Percentiles rank a stretch among this genome's conserved stretches.
phyloP scores from a whole-genome alignment of 257 asterid genomes.

The Forsythia suspensa region DNA sequence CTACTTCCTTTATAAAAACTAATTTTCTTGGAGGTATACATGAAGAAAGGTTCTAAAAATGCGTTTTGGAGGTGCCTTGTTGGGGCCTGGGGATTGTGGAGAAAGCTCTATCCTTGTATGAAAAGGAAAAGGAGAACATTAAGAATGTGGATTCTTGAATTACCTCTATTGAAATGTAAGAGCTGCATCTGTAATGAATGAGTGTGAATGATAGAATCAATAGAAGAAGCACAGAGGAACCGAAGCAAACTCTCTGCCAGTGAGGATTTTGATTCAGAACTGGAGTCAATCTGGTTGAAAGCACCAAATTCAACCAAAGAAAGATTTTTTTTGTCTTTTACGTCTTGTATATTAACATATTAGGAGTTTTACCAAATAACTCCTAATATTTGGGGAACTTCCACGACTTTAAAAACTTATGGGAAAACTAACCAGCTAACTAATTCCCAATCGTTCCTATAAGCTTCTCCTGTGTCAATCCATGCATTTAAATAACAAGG shows the following conservation, averaged over 20 bases:
- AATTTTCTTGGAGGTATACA: not conserved
- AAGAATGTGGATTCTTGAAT: not conserved
- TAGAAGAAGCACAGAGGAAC: not conserved
- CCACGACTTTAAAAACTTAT: not conserved
- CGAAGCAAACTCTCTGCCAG: too few species aligned
- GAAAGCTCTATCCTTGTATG: not conserved
- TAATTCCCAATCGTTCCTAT: not conserved
- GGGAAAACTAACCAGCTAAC: not conserved
- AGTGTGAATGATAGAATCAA: not conserved
- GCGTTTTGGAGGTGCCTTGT: not conserved
- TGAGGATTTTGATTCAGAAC: not conserved
- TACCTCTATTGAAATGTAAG: not conserved
- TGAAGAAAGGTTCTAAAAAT: not conserved
- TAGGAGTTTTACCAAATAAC: not conserved
- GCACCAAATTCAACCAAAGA: not conserved
- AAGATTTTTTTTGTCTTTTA: not conserved
- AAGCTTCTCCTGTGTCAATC: not conserved
- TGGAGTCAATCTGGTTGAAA: not conserved
- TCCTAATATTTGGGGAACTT: not conserved
- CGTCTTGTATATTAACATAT: not conserved
- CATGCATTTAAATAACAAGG: not conserved
- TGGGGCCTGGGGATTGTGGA: not conserved
- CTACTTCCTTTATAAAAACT: not conserved
- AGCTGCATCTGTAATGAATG: not conserved
- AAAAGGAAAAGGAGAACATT: not conserved